A percentile compares a stretch with the other conserved stretches of the same genome.
These are phyloP conservation scores for Penicillium atrosanguineum DNA, from an alignment of 495 filamentous ascomycete species.

Conservation along the genomic window DNA sequence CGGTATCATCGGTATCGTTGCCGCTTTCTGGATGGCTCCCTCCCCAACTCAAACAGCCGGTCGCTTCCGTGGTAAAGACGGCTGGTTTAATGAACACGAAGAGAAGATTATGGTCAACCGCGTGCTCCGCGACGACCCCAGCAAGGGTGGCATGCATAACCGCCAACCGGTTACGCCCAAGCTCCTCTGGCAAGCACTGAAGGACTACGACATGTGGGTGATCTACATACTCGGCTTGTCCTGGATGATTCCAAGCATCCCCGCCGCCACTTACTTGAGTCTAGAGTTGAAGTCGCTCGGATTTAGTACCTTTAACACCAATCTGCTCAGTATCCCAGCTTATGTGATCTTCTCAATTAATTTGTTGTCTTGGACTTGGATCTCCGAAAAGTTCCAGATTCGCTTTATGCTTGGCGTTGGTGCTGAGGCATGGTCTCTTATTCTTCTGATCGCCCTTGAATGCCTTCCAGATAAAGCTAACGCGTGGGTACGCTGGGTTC, in stretches of 20 bases:
- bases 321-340: constrained; percentile 65
- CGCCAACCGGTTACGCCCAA: constrained; percentile 46
- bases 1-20: constrained; percentile 59
- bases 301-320: constrained; percentile 62
- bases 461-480: constrained; percentile 32
- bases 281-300: constrained; percentile 56
- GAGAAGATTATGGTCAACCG: constrained; percentile 70
- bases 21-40: constrained; percentile 67
- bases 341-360: constrained; percentile 49
- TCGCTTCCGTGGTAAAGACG: constrained; percentile 65
- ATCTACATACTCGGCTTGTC: constrained; percentile 53
- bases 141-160: constrained; percentile 67
- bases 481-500: constrained; percentile 52
- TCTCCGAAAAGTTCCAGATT: constrained; percentile 53
- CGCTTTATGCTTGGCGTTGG: constrained; percentile 51
- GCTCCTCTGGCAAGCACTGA: constrained; percentile 46
- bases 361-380: constrained; percentile 47
- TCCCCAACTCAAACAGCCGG: constrained; percentile 70
- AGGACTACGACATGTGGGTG: constrained; percentile 53
- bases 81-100: constrained; percentile 60
- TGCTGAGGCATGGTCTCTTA: constrained; percentile 55
- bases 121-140: constrained; percentile 68
- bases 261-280: constrained; percentile 53
- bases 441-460: constrained; percentile 51
- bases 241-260: constrained; percentile 47